Evolutionary conservation across 768 basidiomycete species (phyloP), one percentile per base, ranked within the genome.

Genomic region (Nevesoporus exiguus): DNA sequence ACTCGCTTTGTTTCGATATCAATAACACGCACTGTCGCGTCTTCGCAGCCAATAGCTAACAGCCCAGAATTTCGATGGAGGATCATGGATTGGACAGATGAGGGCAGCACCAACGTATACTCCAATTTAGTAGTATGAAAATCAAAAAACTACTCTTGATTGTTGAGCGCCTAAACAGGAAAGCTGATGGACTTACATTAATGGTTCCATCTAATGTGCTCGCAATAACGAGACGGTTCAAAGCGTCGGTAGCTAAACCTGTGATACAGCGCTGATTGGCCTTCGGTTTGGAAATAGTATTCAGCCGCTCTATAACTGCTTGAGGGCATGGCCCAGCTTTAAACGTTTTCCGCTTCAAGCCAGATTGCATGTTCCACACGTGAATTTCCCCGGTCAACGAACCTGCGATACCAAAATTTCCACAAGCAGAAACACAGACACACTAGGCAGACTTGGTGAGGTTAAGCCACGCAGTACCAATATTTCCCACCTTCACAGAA

Each of bases 351-450:
- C 96, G 79, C 61, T 82, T 81, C 54, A 94, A 80, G 2, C 97
- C 97, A 4, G 90, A 93, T 70, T 99, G 96, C 85, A 99, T 84
- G 67, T 98, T 99, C 89, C 93, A 98, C 86, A 95, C 86, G 54
- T 83, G 71, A 36, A 98, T 88, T 24, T 78, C 79, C 2, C 91
- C 90, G 0, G 82, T 86, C 2, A 90, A 90, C 1, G 88, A 88
- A 24, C 93, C 85, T 4, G 84, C 92, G 11, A 98, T 70, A 27
- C 90, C 92, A 66, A 98, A 99, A 65, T 98, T 98, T 8, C 97
- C 97, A 66, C 97, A 99, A 0, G 92, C 88, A 4, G 94, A 88
- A 19, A 98, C 88, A 58, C 87, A 90, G 17, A 95, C 90, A 14
- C 87, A 80, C 89, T 91, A 60, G 7, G 25, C 21, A 8, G 15